A percentile compares a stretch with the other conserved stretches of the same genome.
Conservation (phyloP, 2,329 filamentous ascomycete genomes). For the Penicillium sp. region DNA sequence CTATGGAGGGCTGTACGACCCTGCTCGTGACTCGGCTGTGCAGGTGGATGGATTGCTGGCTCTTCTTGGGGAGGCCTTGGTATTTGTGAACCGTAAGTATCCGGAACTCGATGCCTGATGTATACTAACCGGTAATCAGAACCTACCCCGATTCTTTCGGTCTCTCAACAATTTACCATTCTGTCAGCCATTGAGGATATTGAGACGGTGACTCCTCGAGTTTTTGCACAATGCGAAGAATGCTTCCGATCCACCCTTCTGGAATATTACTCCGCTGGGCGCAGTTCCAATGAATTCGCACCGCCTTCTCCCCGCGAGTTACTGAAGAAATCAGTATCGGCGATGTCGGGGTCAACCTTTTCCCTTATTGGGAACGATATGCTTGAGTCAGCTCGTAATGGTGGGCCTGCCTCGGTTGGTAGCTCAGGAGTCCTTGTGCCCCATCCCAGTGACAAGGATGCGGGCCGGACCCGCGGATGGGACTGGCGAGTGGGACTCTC, state of each 20-base stretch:
- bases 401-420: slow-evolving; percentile 49
- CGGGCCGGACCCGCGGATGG: slow-evolving; percentile 62
- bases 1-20: slow-evolving; percentile 84
- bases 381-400: slow-evolving; percentile 52
- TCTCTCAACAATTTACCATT: slow-evolving; percentile 72
- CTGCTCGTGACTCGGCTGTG: slow-evolving; percentile 75
- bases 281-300: slow-evolving; percentile 12
- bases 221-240: slow-evolving; percentile 74
- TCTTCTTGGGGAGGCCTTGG: slow-evolving; percentile 78
- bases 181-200: slow-evolving; percentile 79
- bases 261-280: slow-evolving; percentile 63
- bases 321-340: slow-evolving; percentile 63
- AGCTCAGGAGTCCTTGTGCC: slow-evolving; percentile 53
- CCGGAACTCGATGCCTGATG: background rate
- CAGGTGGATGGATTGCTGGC: slow-evolving; percentile 84
- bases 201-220: slow-evolving; percentile 70
- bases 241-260: slow-evolving; percentile 74
- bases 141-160: slow-evolving; percentile 61
- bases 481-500: slow-evolving; percentile 66
- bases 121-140: slow-evolving; percentile 36
- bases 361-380: slow-evolving; percentile 74
- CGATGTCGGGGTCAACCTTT: slow-evolving; percentile 60
- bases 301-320: slow-evolving; percentile 63
- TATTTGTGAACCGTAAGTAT: slow-evolving; percentile 65
- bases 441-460: slow-evolving; percentile 24